These are phyloP conservation scores for Linnemannia schmuckeri DNA, from an alignment of 192 early-diverging fungal species.

Conservation along the genomic window DNA sequence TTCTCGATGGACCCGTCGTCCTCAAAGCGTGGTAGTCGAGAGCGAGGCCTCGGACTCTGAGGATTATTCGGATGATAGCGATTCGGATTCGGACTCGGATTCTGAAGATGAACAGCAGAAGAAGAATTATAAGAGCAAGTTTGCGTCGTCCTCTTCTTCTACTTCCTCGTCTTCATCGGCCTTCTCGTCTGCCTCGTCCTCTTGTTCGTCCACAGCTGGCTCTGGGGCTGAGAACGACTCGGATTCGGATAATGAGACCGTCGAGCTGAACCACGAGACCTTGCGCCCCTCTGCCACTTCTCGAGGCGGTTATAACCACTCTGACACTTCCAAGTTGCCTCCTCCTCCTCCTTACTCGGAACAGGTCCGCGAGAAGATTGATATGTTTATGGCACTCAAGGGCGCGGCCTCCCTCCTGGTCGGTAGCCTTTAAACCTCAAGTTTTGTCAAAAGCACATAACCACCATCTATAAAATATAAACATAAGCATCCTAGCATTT, in stretches of 20 bases:
- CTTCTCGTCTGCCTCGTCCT: not conserved
- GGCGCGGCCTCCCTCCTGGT: conserved; percentile 47
- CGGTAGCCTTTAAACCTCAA: conserved; percentile 27
- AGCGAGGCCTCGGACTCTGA: conserved; percentile 5
- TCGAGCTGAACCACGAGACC: conserved; percentile 42
- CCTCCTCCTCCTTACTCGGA: conserved; percentile 20
- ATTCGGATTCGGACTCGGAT: conserved; percentile 11
- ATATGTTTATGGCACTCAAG: conserved; percentile 52
- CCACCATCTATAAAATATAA: not conserved
- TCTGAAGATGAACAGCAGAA: not conserved
- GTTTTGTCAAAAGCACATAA: not conserved
- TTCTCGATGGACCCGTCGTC: conserved; percentile 4
- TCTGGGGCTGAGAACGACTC: not conserved
- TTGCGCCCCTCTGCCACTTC: not conserved
- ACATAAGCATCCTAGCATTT: not conserved
- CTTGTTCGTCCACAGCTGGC: conserved; percentile 2
- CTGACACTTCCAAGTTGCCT: not conserved
- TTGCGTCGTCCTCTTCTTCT: not conserved
- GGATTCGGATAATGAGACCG: conserved; percentile 14
- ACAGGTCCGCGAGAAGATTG: conserved; percentile 51
- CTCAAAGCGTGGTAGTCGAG: conserved; percentile 3
- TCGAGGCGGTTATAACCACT: not conserved
- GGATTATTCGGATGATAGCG: conserved; percentile 5
- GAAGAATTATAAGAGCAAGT: conserved; percentile 9
- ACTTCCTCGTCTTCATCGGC: not conserved